A percentile compares a stretch with the other conserved stretches of the same genome.
phyloP scores from a whole-genome alignment of 2,329 filamentous ascomycete genomes.

The Sporothrix dimorphospora region DNA sequence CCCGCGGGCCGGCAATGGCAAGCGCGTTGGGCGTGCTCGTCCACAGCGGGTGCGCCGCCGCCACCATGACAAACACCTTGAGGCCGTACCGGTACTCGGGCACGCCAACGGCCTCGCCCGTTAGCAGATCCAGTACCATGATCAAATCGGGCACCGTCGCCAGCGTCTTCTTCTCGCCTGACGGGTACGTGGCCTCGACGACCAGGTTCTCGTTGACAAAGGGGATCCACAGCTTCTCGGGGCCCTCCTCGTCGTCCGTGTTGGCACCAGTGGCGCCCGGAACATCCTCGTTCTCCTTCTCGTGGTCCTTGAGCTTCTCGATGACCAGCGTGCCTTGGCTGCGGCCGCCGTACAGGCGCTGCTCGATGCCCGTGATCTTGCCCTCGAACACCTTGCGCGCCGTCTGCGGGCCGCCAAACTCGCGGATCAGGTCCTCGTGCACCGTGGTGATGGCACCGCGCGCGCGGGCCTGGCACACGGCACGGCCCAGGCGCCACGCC shows the following conservation, averaged over 20 bases:
- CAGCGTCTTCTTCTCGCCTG: slow-evolving; percentile 40
- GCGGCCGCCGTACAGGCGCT: slow-evolving; percentile 53
- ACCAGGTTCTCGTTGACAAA: slow-evolving; percentile 40
- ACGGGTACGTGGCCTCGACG: slow-evolving; percentile 36
- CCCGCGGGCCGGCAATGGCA: slow-evolving; percentile 50
- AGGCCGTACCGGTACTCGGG: slow-evolving; percentile 59
- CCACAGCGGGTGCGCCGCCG: slow-evolving; percentile 59
- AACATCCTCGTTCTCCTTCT: slow-evolving; percentile 42
- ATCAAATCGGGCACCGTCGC: slow-evolving; percentile 56
- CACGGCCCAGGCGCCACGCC: slow-evolving; percentile 54
- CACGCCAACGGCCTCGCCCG: slow-evolving; percentile 54
- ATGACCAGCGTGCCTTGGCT: slow-evolving; percentile 48
- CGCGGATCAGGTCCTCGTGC: slow-evolving; percentile 52
- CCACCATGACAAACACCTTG: slow-evolving; percentile 55
- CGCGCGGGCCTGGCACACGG: slow-evolving; percentile 54
- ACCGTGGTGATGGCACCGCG: slow-evolving; percentile 49
- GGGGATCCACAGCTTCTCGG: slow-evolving; percentile 35
- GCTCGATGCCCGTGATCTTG: slow-evolving; percentile 57
- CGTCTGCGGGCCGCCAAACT: slow-evolving; percentile 50
- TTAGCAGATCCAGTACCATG: slow-evolving; percentile 51
- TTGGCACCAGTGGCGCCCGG: slow-evolving; percentile 30
- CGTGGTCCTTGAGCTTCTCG: slow-evolving; percentile 34
- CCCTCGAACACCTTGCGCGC: slow-evolving; percentile 55
- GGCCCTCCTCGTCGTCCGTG: slow-evolving; percentile 20
- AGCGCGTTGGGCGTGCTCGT: slow-evolving; percentile 52